Percentiles rank a stretch among this genome's conserved stretches.
phyloP scores from a whole-genome alignment of 176 grass and related monocot species.

The Hordeum vulgare region DNA sequence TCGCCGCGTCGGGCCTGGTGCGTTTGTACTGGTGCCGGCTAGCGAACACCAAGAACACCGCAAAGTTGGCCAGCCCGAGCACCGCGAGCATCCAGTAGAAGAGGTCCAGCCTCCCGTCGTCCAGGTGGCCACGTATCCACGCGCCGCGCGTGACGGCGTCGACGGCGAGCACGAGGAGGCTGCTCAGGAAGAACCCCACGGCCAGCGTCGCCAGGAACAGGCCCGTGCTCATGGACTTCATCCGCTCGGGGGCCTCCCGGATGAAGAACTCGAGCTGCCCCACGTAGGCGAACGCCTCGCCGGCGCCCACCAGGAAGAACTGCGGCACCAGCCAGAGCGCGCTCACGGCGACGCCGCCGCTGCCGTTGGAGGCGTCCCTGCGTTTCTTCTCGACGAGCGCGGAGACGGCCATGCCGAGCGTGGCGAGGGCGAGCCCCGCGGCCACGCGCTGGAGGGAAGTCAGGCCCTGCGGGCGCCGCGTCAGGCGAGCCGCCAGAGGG shows the following conservation, averaged over 20 bases:
- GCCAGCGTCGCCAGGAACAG: slow-evolving; percentile 47
- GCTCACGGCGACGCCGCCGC: not conserved
- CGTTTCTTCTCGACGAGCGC: slow-evolving; percentile 38
- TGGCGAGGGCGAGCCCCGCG: slow-evolving; percentile 39
- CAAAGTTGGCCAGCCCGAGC: slow-evolving; percentile 40
- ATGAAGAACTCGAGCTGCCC: slow-evolving; percentile 76
- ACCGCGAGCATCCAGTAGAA: slow-evolving; percentile 66
- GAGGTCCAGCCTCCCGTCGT: slow-evolving; percentile 40
- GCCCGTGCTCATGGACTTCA: slow-evolving; percentile 75
- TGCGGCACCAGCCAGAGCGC: slow-evolving; percentile 58
- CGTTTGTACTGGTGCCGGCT: slow-evolving; percentile 37
- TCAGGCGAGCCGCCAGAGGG: slow-evolving; percentile 35
- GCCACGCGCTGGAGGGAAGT: slow-evolving; percentile 50
- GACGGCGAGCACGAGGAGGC: slow-evolving; percentile 29
- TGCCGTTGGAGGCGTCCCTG: not conserved
- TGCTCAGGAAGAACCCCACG: slow-evolving; percentile 66
- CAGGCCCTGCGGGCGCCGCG: slow-evolving; percentile 29
- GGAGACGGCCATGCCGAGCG: slow-evolving; percentile 43
- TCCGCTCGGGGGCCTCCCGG: slow-evolving; percentile 47
- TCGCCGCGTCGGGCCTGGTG: not conserved
- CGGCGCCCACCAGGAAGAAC: slow-evolving; percentile 58
- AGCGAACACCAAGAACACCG: slow-evolving; percentile 34
- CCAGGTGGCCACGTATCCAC: slow-evolving; percentile 37
- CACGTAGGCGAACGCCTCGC: slow-evolving; percentile 72
- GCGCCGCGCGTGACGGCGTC: slow-evolving; percentile 24